Evolutionary conservation across 192 early-diverging fungal genomes (phyloP).

Genomic region (Lunasporangiospora selenospora): DNA sequence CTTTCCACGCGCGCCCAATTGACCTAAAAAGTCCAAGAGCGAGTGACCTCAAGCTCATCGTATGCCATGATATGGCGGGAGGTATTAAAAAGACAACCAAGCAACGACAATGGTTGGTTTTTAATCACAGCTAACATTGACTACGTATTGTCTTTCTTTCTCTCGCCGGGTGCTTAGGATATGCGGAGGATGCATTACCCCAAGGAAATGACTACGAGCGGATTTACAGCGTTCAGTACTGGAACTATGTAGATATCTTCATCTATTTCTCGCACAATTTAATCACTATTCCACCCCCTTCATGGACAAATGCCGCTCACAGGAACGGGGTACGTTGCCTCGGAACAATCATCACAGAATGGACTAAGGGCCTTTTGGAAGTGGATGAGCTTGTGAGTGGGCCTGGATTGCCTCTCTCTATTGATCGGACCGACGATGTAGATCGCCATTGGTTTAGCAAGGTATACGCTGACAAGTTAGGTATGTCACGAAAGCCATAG

Average conservation of each 20-base stretch:
- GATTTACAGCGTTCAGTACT: slow-evolving; percentile 65
- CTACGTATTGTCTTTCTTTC: background rate
- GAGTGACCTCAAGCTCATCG: slow-evolving; percentile 43
- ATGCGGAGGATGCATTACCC: slow-evolving; percentile 54
- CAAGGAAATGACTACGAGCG: slow-evolving; percentile 54
- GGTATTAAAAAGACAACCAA: slow-evolving; percentile 31
- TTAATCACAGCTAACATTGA: background rate
- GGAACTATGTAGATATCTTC: slow-evolving; percentile 67
- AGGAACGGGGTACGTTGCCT: slow-evolving; percentile 63
- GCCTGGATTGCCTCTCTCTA: slow-evolving; percentile 21
- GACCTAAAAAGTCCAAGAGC: background rate
- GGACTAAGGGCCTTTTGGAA: slow-evolving; percentile 55
- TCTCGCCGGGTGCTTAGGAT: slow-evolving; percentile 36
- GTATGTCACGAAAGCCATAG: slow-evolving; percentile 25
- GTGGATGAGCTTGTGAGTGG: slow-evolving; percentile 63
- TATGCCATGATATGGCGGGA: slow-evolving; percentile 72
- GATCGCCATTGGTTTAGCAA: slow-evolving; percentile 52
- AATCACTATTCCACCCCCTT: slow-evolving; percentile 63
- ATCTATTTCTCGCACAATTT: slow-evolving; percentile 70
- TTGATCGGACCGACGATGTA: slow-evolving; percentile 7
- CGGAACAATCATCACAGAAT: slow-evolving; percentile 71
- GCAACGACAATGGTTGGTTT: background rate
- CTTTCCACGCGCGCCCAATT: slow-evolving; percentile 27
- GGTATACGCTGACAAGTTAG: slow-evolving; percentile 62
- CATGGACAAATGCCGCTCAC: slow-evolving; percentile 70